A percentile compares a stretch with the other conserved stretches of the same genome.
Evolutionary conservation across 768 basidiomycete genomes (phyloP).

Genomic region (Russula earlei): DNA sequence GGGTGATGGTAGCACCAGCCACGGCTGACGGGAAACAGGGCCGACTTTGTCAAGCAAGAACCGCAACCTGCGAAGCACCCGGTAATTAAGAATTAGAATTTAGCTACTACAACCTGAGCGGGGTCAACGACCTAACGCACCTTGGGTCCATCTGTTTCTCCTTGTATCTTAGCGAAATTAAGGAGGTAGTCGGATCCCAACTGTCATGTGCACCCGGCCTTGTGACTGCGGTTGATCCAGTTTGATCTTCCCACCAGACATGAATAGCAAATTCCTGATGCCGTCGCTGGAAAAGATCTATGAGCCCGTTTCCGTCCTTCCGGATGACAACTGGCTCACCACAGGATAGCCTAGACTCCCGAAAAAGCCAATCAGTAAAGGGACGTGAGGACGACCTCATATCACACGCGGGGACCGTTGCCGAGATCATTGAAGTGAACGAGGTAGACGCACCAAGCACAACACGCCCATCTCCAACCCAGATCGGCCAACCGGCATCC

Average conservation of each 20-base stretch:
- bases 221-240: neutral
- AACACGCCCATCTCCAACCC: slow-evolving; percentile 4
- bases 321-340: neutral
- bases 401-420: neutral
- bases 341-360: slow-evolving; percentile 10
- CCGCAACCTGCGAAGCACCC: neutral
- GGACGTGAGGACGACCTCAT: neutral
- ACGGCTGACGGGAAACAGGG: slow-evolving; percentile 22
- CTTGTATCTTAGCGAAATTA: slow-evolving; percentile 6
- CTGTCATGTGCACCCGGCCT: neutral
- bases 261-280: slow-evolving; percentile 12
- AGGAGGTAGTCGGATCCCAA: slow-evolving; percentile 6
- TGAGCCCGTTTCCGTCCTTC: neutral
- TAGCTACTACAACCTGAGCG: neutral
- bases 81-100: neutral
- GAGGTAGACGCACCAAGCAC: neutral
- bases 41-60: slow-evolving; percentile 12
- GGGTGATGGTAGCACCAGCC: slow-evolving; percentile 30
- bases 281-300: slow-evolving; percentile 2
- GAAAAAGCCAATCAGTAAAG: neutral
- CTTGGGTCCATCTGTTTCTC: slow-evolving; percentile 12
- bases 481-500: slow-evolving; percentile 14
- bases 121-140: neutral
- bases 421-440: neutral
- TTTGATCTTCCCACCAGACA: slow-evolving; percentile 11